Evolutionary conservation across 176 grass and related monocot genomes (phyloP), one percentile per base, ranked within the genome.

Genomic region (Pontederia crassipes): DNA sequence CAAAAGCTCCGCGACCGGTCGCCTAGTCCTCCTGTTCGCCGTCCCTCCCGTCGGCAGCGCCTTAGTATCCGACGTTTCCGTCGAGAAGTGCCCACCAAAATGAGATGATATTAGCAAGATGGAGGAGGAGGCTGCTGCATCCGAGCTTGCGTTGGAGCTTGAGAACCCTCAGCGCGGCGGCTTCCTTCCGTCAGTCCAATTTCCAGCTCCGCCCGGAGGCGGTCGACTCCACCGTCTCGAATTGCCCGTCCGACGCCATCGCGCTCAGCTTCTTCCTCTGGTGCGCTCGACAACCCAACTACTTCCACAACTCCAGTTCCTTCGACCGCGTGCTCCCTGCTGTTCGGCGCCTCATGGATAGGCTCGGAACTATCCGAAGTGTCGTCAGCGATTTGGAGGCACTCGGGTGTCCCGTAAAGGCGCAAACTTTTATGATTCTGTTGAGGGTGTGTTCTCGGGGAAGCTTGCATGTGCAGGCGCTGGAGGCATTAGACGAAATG

Each of bases 401-500:
- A 63, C 28, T 88, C 17, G 84, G 87, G 24, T 88, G 78, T 60
- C 73, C 78, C 28, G 60, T 90, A 76, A 87, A 69, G 70, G 70
- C 81, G 8, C 81, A 84, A 50, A 88, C 76, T 60, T 97, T 91
- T 74, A 59, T 97, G 71, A 62, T 88, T 78, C 75, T 88, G 55
- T 74, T 91, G 12, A 83, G 81, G 59, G 54, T 91, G 13, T 97
- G 81, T 72, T 97, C 84, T 87, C 76, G 92, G 57, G 84, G 93
- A 12, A 76, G 76, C 15, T 76, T 79, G 4, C 83, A 85, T 74
- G 66, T 17, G 11, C 54, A 67, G 46, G 93, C 80, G 28, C 70
- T 78, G 61, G 70, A 91, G 40, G 68, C 84, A 64, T 85, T 97
- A 66, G 84, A 91, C 45, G 76, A 97, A 85, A 97, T 91, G 84